phyloP scores from a whole-genome alignment of 2,329 filamentous ascomycete genomes.

The Ophiostoma populinum region DNA sequence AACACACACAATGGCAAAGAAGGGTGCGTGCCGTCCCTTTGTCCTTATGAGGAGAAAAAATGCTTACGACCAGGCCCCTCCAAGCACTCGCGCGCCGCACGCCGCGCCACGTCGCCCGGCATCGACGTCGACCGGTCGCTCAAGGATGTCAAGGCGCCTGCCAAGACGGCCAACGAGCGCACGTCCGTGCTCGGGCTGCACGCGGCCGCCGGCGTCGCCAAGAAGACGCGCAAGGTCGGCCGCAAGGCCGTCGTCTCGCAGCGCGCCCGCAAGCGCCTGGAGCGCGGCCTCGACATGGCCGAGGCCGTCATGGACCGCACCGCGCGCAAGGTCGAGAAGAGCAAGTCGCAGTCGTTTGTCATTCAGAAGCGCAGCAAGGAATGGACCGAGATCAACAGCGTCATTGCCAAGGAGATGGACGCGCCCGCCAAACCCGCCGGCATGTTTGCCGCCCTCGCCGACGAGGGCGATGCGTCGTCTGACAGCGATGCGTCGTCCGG shows the following conservation, averaged over 20 bases:
- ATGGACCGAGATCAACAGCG: slow-evolving; percentile 40
- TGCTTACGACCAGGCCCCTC: slow-evolving; percentile 32
- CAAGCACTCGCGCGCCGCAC: slow-evolving; percentile 55
- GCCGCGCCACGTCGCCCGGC: slow-evolving; percentile 52
- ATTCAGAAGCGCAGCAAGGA: slow-evolving; percentile 32
- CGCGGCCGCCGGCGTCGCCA: slow-evolving; percentile 47
- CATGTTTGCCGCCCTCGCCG: slow-evolving; percentile 7
- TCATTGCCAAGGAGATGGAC: neutral
- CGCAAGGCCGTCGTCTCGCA: slow-evolving; percentile 40
- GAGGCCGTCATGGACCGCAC: slow-evolving; percentile 43
- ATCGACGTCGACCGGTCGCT: slow-evolving; percentile 58
- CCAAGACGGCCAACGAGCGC: slow-evolving; percentile 29
- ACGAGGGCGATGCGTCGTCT: neutral
- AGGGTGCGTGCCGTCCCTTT: neutral
- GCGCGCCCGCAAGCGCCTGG: slow-evolving; percentile 36
- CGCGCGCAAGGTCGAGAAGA: slow-evolving; percentile 35
- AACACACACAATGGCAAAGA: slow-evolving; percentile 3
- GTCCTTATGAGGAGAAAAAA: neutral
- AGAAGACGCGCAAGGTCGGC: slow-evolving; percentile 43
- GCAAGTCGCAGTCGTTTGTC: slow-evolving; percentile 28
- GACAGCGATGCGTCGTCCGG: slow-evolving; percentile 2
- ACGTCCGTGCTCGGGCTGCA: slow-evolving; percentile 55
- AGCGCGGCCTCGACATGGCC: slow-evolving; percentile 39
- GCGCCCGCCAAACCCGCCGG: slow-evolving; percentile 3
- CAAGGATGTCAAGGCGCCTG: slow-evolving; percentile 37